Evolutionary conservation across 805 yeast species (phyloP), one percentile per base, ranked within the genome.

Genomic region (Ogataea saltuana): DNA sequence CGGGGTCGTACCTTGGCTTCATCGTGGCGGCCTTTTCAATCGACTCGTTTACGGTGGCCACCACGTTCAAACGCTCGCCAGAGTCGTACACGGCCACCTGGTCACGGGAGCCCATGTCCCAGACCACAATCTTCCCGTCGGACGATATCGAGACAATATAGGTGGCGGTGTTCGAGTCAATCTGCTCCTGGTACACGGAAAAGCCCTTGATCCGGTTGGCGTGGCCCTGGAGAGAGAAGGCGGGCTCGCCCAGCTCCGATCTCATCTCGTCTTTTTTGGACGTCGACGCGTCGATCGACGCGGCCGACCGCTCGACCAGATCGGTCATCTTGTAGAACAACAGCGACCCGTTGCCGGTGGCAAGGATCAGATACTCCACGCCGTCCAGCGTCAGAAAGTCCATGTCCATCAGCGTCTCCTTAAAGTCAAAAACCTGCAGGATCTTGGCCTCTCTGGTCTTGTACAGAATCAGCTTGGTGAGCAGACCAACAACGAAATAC

Each of bases 41-140:
- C 7, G 72, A 64, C 59, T 91, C 99, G 29, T 84, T 80, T 39
- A 86, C 79, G 2, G 85, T 75, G 11, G 83, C 76, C 17, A 89
- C 81, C 67, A 97, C 91, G 63, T 88, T 91, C 49, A 93, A 74
- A 58, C 99, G 75, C 66, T 93, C 98, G 10, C 95, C 95, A 16
- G 91, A 77, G 50, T 83, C 88, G 61, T 89, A 91, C 3, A 88
- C 93, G 0, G 97, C 97, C 18, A 89, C 76, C 63, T 89, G 96
- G 56, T 87, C 95, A 55, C 75, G 74, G 2, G 69, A 56, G 1
- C 67, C 60, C 59, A 83, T 67, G 60, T 90, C 85, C 97, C 97
- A 91, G 3, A 91, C 85, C 6, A 93, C 95, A 40, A 91, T 83
- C 56, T 79, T 85, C 19, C 98, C 98, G 64, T 91, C 98, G 0